These are phyloP conservation scores for Diplosphaera chodatii DNA, from an alignment of 139 green algal genomes.

Conservation along the genomic window DNA sequence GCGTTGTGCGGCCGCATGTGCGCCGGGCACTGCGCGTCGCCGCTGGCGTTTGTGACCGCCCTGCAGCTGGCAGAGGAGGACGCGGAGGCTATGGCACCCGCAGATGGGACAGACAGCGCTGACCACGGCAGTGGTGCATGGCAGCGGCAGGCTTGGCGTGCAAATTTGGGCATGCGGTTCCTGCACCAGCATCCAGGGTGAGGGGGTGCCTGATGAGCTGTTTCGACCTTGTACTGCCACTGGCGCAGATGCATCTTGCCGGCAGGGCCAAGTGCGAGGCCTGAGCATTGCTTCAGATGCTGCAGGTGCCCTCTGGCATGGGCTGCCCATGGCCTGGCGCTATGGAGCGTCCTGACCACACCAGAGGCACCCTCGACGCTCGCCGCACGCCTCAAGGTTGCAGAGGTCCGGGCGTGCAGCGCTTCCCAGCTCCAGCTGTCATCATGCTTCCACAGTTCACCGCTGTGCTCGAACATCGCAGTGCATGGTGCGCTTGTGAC, in stretches of 20 bases:
- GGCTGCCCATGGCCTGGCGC: neutral
- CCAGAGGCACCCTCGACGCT: neutral
- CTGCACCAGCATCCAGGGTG: constrained; percentile 31
- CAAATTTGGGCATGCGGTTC: constrained; percentile 29
- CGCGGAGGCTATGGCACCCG: neutral
- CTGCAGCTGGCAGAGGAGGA: neutral
- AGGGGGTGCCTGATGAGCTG: too few relatives aligned
- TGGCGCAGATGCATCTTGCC: too few relatives aligned
- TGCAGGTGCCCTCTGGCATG: neutral
- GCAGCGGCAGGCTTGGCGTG: constrained; percentile 8
- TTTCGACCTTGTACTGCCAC: too few relatives aligned
- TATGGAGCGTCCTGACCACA: neutral
- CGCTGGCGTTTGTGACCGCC: neutral
- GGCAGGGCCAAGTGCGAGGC: too few relatives aligned
- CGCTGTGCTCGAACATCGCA: too few relatives aligned
- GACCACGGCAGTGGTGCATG: too few relatives aligned
- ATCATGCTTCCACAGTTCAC: too few relatives aligned
- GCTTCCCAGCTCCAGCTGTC: too few relatives aligned
- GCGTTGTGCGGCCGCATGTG: neutral
- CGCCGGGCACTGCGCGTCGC: neutral
- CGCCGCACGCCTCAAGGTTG: neutral
- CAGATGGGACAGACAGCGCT: too few relatives aligned
- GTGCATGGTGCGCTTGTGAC: neutral
- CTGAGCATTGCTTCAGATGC: neutral
- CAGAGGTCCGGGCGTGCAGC: too few relatives aligned